These are phyloP conservation scores for Peronospora destructor DNA, from an alignment of 352 stramenopile species.

Conservation along the genomic window DNA sequence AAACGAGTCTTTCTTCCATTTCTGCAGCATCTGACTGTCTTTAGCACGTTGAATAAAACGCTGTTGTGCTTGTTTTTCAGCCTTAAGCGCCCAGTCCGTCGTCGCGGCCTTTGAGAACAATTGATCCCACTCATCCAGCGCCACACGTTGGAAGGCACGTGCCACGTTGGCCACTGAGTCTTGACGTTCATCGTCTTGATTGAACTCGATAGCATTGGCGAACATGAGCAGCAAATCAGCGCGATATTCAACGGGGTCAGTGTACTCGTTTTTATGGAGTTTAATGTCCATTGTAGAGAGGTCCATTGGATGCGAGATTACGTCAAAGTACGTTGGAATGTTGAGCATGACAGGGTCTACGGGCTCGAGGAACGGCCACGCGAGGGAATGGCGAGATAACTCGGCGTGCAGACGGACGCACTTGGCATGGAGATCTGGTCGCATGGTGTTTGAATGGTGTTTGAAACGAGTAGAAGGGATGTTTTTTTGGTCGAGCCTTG, in stretches of 20 bases:
- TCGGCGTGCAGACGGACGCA: constrained; percentile 59
- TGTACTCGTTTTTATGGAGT: constrained; percentile 53
- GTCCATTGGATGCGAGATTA: constrained; percentile 96
- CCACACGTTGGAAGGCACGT: constrained; percentile 44
- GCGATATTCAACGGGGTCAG: constrained; percentile 44
- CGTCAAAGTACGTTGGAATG: constrained; percentile 91
- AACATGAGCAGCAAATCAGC: constrained; percentile 80
- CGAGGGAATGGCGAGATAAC: constrained; percentile 50
- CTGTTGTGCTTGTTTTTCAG: constrained; percentile 44
- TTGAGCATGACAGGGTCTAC: constrained; percentile 91
- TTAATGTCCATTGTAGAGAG: constrained; percentile 90
- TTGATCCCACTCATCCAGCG: constrained; percentile 44
- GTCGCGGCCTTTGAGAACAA: constrained; percentile 58
- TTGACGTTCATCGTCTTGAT: constrained; percentile 65
- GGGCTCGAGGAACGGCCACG: constrained; percentile 88
- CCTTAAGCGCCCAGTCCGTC: constrained; percentile 53
- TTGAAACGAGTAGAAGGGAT: too few relatives aligned
- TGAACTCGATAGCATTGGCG: constrained; percentile 83
- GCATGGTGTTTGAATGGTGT: constrained; percentile 21
- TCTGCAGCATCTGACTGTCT: constrained; percentile 34
- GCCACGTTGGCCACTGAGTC: constrained; percentile 75
- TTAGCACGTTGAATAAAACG: constrained; percentile 52
- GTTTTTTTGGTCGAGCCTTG: too few relatives aligned
- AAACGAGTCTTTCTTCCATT: constrained; percentile 80
- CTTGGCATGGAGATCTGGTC: constrained; percentile 38